These are phyloP conservation scores for Paecilomyces variotii DNA, from an alignment of 2,329 filamentous ascomycete genomes.

Conservation along the genomic window DNA sequence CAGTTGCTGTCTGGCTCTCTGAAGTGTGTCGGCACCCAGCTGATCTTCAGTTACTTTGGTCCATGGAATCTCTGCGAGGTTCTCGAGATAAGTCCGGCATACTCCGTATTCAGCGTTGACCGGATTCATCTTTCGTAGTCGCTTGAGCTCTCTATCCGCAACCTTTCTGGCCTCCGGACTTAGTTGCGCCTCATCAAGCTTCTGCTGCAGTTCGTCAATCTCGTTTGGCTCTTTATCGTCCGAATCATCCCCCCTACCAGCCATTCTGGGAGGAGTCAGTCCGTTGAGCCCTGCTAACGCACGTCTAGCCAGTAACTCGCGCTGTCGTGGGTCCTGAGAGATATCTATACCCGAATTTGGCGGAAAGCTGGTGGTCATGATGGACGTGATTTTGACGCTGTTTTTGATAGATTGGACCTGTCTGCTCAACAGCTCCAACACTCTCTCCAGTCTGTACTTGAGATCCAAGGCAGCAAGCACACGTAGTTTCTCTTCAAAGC, in stretches of 20 bases:
- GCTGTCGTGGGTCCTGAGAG: slow-evolving; percentile 40
- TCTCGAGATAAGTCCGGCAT: slow-evolving; percentile 87
- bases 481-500: slow-evolving; percentile 83
- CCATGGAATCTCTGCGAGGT: slow-evolving; percentile 90
- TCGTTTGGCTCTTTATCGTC: slow-evolving; percentile 82
- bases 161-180: slow-evolving; percentile 80
- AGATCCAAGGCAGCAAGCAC: slow-evolving; percentile 75
- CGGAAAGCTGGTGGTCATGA: slow-evolving; percentile 59
- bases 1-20: slow-evolving; percentile 75
- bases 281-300: slow-evolving; percentile 37
- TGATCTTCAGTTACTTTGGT: slow-evolving; percentile 74
- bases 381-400: slow-evolving; percentile 75
- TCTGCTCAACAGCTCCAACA: slow-evolving; percentile 73
- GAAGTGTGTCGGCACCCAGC: slow-evolving; percentile 70
- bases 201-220: slow-evolving; percentile 83
- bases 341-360: slow-evolving; percentile 52
- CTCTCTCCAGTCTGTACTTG: slow-evolving; percentile 68
- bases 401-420: slow-evolving; percentile 80
- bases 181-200: slow-evolving; percentile 71
- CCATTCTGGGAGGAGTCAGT: slow-evolving; percentile 32
- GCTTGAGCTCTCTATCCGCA: slow-evolving; percentile 80
- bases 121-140: slow-evolving; percentile 90
- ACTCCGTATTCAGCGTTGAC: slow-evolving; percentile 95
- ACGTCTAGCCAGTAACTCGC: slow-evolving; percentile 35
- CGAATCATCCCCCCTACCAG: slow-evolving; percentile 43